Base-by-base conservation (phyloP, 2,329 filamentous ascomycete species). In the Colletotrichum spaethianum region DNA sequence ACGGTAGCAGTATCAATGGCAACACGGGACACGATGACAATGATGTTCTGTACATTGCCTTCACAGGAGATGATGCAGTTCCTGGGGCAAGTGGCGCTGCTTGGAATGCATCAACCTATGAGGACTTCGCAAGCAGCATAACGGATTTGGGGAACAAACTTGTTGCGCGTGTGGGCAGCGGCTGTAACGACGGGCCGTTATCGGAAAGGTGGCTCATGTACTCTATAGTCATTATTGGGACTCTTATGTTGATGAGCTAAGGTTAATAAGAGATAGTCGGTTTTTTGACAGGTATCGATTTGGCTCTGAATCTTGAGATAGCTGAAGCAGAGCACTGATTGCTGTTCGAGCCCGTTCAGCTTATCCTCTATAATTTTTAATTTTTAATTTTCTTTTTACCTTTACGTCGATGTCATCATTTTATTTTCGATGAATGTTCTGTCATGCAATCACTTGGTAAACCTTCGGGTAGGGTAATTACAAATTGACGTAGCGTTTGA, bases 1-100 rank as follows among this genome's bases (percentile, higher is more conserved):
- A 86, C 76, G 88, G 88, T 3, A 80, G 82, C 7, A 77, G 77
- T 1, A 81, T 92, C 40, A 88, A 81, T 46, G 91, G 90, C 3
- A 81, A 91, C 77, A 82, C 79, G 65, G 90, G 91, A 1, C 86
- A 92, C 78, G 84, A 84, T 50, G 79, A 82, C 20, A 84, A 89
- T 42, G 89, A 93, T 77, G 88, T 92, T 0, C 79, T 93, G 44
- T 92, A 88, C 78, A 83, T 93, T 60, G 91, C 88, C 0, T 93
- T 93, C 76, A 82, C 82, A 0, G 90, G 90, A 1, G 67, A 79
- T 0, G 85, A 87, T 7, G 89, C 91, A 0, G 87, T 91, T 0
- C 89, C 89, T 0, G 90, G 89, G 1, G 79, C 82, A 16, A 77
- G 80, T 2, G 84, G 83, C 26, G 90, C 90, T 0, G 81, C 85